Evolutionary conservation across 2,329 filamentous ascomycete species (phyloP), one percentile per base, ranked within the genome.

Genomic region (Paramyrothecium sp.): DNA sequence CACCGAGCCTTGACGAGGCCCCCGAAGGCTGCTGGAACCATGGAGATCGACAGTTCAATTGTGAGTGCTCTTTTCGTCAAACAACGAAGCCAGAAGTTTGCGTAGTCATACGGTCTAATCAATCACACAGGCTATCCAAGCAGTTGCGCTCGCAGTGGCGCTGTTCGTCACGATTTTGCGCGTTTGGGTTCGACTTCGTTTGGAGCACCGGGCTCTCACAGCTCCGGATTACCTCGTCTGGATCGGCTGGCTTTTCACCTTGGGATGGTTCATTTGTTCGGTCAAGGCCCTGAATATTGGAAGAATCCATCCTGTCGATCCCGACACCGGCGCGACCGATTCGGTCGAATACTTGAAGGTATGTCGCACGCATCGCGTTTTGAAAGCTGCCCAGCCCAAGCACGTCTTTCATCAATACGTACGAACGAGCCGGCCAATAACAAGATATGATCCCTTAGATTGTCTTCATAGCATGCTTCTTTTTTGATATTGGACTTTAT

Each of bases 221-320:
- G 11, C 19, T 17, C 50, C 50, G 5, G 50, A 51, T 51, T 51
- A 51, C 26, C 19, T 51, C 4, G 50, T 51, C 33, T 51, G 50
- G 50, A 23, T 11, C 2, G 50, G 22, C 5, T 51, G 50, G 50
- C 2, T 20, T 12, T 51, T 30, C 22, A 7, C 50, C 16, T 34
- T 33, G 21, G 50, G 50, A 51, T 51, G 50, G 50, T 51, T 51
- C n/a, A 33, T 51, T 7, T 51, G 50, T n/a, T 51, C 50, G 7
- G 26, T 51, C 22, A 26, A 19, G 10, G 50, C 50, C 21, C 19
- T 51, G 50, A 26, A 51, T 10, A 51, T 51, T 17, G 50, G 50
- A 20, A 7, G 21, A 51, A 23, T 17, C 7, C 50, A 51, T 34
- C 50, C 50, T 34, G 22, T 51, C 21, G 50, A 51, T 33, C 38